These are phyloP conservation scores for Ceratocystis albifundus DNA, from an alignment of 2,329 filamentous ascomycete genomes.

Conservation along the genomic window DNA sequence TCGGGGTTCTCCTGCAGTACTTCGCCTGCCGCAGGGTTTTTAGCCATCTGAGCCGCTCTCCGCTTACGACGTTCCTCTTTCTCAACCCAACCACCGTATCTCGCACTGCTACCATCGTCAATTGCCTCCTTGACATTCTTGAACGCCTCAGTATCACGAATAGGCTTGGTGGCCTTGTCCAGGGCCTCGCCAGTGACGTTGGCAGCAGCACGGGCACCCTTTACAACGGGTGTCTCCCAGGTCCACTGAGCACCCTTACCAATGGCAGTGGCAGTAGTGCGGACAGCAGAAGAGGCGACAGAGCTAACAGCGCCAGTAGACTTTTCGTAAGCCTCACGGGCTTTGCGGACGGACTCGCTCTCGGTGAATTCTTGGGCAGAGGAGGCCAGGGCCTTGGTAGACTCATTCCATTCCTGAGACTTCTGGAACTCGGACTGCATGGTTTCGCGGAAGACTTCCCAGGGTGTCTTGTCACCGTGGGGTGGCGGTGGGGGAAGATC, in stretches of 20 bases:
- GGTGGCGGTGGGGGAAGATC: slow-evolving; percentile 78
- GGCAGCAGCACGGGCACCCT: slow-evolving; percentile 77
- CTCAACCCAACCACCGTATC: slow-evolving; percentile 93
- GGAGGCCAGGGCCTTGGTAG: slow-evolving; percentile 84
- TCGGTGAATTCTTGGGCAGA: slow-evolving; percentile 85
- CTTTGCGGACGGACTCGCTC: slow-evolving; percentile 79
- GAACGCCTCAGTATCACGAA: slow-evolving; percentile 87
- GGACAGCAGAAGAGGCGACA: slow-evolving; percentile 67
- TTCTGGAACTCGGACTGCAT: slow-evolving; percentile 86
- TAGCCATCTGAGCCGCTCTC: slow-evolving; percentile 60
- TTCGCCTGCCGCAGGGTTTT: slow-evolving; percentile 39
- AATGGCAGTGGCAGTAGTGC: slow-evolving; percentile 73
- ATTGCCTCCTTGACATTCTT: slow-evolving; percentile 93
- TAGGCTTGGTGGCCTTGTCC: slow-evolving; percentile 88
- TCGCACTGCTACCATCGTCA: slow-evolving; percentile 88
- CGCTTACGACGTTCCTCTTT: slow-evolving; percentile 82
- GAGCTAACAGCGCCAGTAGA: slow-evolving; percentile 73
- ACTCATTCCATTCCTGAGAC: slow-evolving; percentile 98
- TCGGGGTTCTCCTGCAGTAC: slow-evolving; percentile 72
- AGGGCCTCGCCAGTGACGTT: slow-evolving; percentile 75
- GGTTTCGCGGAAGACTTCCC: slow-evolving; percentile 98
- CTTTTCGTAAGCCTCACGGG: slow-evolving; percentile 74
- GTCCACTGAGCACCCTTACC: slow-evolving; percentile 92
- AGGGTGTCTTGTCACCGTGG: slow-evolving; percentile 94
- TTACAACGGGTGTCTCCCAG: slow-evolving; percentile 89